Conservation (phyloP, 495 filamentous ascomycete species). For the Penicillium manginii region DNA sequence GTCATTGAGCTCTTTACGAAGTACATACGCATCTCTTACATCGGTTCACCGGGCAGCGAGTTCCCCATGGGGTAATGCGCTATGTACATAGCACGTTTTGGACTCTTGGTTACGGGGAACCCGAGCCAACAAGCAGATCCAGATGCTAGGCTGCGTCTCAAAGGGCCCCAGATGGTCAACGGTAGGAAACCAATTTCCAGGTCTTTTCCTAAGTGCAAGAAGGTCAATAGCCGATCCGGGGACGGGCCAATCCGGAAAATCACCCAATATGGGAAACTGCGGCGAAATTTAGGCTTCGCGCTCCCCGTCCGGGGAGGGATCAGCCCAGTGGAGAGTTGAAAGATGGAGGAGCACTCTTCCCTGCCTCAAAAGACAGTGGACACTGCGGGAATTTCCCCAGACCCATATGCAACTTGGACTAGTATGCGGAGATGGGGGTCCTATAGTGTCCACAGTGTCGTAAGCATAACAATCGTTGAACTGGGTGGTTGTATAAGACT, state of each 20-base stretch:
- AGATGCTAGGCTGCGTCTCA: neutral
- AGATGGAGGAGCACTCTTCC: neutral
- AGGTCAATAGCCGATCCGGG: neutral
- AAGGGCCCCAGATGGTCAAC: neutral
- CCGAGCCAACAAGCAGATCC: neutral
- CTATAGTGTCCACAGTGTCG: neutral
- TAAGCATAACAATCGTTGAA: neutral
- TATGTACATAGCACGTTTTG: neutral
- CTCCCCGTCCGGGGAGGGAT: neutral
- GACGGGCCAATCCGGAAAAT: neutral
- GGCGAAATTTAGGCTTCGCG: constrained; percentile 2
- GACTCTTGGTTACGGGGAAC: neutral
- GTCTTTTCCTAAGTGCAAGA: neutral
- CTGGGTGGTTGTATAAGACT: neutral
- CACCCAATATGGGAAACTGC: neutral
- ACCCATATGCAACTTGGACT: neutral
- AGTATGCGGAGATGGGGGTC: constrained; percentile 1
- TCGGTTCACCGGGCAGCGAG: neutral
- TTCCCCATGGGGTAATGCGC: neutral
- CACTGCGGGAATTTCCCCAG: constrained; percentile 7
- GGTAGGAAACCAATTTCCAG: constrained; percentile 4
- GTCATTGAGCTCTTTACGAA: constrained; percentile 1
- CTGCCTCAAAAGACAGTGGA: neutral
- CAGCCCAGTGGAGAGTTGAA: neutral
- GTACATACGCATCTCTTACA: neutral